Evolutionary conservation across 345 rosid genomes (phyloP), one percentile per base, ranked within the genome.

Genomic region (Populus euphratica): DNA sequence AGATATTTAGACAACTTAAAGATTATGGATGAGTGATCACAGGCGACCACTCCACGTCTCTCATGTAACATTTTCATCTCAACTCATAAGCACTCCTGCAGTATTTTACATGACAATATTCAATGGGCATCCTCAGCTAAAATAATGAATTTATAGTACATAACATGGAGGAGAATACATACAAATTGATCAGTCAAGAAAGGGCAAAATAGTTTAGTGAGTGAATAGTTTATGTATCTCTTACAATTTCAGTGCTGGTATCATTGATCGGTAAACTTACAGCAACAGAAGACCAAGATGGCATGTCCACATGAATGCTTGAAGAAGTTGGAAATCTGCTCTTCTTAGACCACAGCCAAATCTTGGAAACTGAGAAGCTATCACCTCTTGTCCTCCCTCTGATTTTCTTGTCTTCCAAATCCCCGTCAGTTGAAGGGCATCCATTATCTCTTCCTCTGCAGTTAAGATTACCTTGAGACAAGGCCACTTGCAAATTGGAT

Each of bases 311-410:
- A n/a, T 36, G 76, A 33, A 62, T 50, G 50, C 27, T 70, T 29
- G 83, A 78, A 56, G 80, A 76, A 75, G 68, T 54, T n/a, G 85
- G 79, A 59, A 77, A 73, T 64, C 73, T 90, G 79, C 69, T 79
- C 74, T 84, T 85, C 68, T 84, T 87, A 21, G 89, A 85, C 94
- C 94, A 92, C 36, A 89, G 89, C 93, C 89, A 90, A 69, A 85
- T 85, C 81, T 92, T 92, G 38, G 91, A 90, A 31, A 85, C 83
- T 69, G 88, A 92, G 80, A 88, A 80, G 79, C 91, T 89, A 20
- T 90, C 93, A 17, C 83, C 86, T 78, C 75, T 86, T 31, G 25
- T 70, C 62, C 87, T 85, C 10, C 78, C 76, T 29, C 76, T 79
- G 43, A 87, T 88, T 80, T 77, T 84, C 90, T 88, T 88, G 21